A percentile compares a stretch with the other conserved stretches of the same genome.
These are phyloP conservation scores for Chara braunii DNA, from an alignment of 139 green algal genomes.

Conservation along the genomic window DNA sequence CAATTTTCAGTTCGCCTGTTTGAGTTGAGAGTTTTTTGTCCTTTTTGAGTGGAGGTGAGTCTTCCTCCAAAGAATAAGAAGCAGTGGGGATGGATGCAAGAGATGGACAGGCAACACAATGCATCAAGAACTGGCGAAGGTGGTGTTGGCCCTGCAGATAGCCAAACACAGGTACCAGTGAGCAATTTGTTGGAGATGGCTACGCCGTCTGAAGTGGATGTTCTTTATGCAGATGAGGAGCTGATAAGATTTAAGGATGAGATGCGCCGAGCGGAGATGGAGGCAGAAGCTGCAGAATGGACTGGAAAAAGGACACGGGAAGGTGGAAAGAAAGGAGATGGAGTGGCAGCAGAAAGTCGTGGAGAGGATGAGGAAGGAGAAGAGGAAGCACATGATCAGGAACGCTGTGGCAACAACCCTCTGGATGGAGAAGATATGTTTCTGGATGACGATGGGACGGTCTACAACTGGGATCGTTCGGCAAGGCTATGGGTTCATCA, in stretches of 20 bases:
- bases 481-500: slow-evolving; percentile 68
- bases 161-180: no score
- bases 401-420: no score
- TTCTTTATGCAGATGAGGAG: not conserved
- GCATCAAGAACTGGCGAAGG: no score
- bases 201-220: not conserved
- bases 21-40: no score
- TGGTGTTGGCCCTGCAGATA: no score
- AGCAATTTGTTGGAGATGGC: not conserved
- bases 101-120: no score
- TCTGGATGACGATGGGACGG: slow-evolving; percentile 88
- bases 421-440: slow-evolving; percentile 56
- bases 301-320: not conserved
- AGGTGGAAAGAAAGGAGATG: not conserved
- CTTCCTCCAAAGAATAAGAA: no score
- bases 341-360: not conserved
- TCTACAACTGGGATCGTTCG: slow-evolving; percentile 72
- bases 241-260: not conserved
- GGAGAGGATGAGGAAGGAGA: slow-evolving; percentile 8
- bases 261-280: not conserved
- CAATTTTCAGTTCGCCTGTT: no score
- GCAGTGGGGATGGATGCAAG: no score
- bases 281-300: not conserved
- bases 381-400: no score
- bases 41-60: no score